Conservation (phyloP, 2,329 filamentous ascomycete species). For the Cladobotryum mycophilum region DNA sequence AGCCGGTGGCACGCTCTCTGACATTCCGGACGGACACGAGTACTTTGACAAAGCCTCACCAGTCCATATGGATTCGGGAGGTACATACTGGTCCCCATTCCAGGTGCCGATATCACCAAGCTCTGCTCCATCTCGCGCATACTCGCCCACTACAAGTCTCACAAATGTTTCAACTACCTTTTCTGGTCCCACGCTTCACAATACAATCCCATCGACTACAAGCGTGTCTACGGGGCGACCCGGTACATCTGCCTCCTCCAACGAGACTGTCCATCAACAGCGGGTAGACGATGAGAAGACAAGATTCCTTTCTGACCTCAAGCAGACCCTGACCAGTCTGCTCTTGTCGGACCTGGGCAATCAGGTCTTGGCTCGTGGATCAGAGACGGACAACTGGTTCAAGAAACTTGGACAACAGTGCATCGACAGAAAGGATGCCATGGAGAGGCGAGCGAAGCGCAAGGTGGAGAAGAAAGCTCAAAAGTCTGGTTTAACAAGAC, state of each 20-base stretch:
- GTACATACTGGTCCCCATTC: conserved; percentile 87
- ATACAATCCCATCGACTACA: conserved; percentile 38
- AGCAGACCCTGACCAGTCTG: conserved; percentile 74
- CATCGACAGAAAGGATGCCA: conserved; percentile 54
- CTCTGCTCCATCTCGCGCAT: conserved; percentile 51
- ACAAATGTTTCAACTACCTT: conserved; percentile 50
- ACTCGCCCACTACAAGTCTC: conserved; percentile 57
- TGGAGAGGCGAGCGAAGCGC: conserved; percentile 42
- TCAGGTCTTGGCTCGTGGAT: conserved; percentile 78
- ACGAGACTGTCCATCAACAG: conserved; percentile 11
- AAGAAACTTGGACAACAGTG: conserved; percentile 59
- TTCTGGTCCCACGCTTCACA: conserved; percentile 36
- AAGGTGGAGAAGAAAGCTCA: conserved; percentile 35
- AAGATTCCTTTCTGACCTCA: conserved; percentile 70
- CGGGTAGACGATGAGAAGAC: conserved; percentile 60
- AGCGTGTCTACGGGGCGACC: conserved; percentile 50
- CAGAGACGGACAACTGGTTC: conserved; percentile 91
- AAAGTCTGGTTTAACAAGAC: conserved; percentile 39
- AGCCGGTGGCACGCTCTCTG: conserved; percentile 52
- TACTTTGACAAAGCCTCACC: conserved; percentile 65
- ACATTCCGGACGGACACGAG: conserved; percentile 64
- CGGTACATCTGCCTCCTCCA: conserved; percentile 43
- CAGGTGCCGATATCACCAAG: conserved; percentile 61
- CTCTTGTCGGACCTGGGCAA: conserved; percentile 85
- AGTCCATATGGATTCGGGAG: conserved; percentile 64